Conservation (phyloP, 306 rosid genomes). For the Acacia melanoxylon region DNA sequence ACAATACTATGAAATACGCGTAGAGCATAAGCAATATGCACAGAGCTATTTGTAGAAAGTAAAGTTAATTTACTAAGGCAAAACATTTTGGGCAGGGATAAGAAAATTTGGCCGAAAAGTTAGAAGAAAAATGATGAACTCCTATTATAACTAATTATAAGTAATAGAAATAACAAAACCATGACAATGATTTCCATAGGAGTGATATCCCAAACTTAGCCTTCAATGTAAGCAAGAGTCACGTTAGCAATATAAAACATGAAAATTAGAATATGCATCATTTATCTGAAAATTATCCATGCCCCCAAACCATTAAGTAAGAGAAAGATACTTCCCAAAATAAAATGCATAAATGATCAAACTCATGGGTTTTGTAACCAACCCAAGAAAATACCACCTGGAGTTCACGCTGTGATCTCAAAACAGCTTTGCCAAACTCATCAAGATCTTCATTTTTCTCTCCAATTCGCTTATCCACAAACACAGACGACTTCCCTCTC, state of each 20-base stretch:
- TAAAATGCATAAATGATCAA: neutral
- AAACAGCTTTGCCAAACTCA: slow-evolving; percentile 80
- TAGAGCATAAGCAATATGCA: neutral
- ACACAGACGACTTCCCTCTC: slow-evolving; percentile 62
- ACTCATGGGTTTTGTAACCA: neutral
- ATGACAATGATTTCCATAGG: neutral
- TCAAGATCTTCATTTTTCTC: slow-evolving; percentile 66
- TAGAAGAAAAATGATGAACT: neutral
- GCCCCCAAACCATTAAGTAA: neutral
- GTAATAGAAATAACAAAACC: neutral
- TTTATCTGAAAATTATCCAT: neutral
- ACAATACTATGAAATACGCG: neutral
- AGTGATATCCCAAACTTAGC: neutral
- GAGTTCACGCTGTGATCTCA: slow-evolving; percentile 81
- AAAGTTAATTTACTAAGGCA: neutral
- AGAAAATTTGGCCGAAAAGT: neutral
- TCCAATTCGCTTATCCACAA: slow-evolving; percentile 81
- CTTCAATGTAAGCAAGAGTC: neutral
- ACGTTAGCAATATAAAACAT: neutral
- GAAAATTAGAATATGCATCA: neutral
- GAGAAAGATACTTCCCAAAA: neutral
- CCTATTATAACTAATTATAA: neutral
- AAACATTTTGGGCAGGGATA: neutral
- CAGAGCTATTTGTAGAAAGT: neutral
- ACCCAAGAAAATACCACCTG: slow-evolving; percentile 44